Conservation (phyloP, 768 basidiomycete species). For the Leccinum ochraceum region DNA sequence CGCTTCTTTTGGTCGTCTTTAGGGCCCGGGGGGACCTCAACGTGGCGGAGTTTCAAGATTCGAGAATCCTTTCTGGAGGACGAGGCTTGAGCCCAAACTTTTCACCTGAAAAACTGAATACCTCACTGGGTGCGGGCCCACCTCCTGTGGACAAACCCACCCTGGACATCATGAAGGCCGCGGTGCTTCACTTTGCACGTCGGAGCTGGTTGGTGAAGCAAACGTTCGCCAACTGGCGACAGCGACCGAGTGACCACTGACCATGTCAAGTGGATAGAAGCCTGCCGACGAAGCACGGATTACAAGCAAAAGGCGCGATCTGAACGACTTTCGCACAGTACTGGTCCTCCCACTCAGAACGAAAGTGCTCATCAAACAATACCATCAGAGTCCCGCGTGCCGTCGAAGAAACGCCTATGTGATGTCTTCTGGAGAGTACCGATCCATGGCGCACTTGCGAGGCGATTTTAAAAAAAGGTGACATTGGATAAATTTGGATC, state of each 20-base stretch:
- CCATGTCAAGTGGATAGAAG: constrained; percentile 59
- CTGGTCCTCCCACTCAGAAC: constrained; percentile 15
- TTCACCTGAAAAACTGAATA: constrained; percentile 4
- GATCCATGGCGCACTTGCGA: constrained; percentile 60
- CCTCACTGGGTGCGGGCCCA: constrained; percentile 2
- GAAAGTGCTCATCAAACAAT: constrained; percentile 22
- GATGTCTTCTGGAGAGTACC: constrained; percentile 45
- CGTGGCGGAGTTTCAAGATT: no score
- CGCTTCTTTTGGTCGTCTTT: no score
- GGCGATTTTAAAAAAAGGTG: constrained; percentile 69
- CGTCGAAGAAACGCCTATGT: constrained; percentile 33
- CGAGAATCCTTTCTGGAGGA: no score
- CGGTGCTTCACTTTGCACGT: constrained; percentile 44
- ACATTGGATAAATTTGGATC: neutral
- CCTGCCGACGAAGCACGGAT: constrained; percentile 56
- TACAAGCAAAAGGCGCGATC: constrained; percentile 55
- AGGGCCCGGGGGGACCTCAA: no score
- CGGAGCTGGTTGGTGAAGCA: constrained; percentile 42
- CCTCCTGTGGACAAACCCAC: constrained; percentile 15
- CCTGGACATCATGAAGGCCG: constrained; percentile 36
- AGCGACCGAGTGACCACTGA: constrained; percentile 38
- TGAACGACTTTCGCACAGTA: constrained; percentile 34
- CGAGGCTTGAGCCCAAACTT: neutral
- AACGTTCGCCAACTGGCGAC: constrained; percentile 48
- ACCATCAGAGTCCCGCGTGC: constrained; percentile 22